Base-by-base conservation (phyloP, 306 rosid species). In the Corylus americana region DNA sequence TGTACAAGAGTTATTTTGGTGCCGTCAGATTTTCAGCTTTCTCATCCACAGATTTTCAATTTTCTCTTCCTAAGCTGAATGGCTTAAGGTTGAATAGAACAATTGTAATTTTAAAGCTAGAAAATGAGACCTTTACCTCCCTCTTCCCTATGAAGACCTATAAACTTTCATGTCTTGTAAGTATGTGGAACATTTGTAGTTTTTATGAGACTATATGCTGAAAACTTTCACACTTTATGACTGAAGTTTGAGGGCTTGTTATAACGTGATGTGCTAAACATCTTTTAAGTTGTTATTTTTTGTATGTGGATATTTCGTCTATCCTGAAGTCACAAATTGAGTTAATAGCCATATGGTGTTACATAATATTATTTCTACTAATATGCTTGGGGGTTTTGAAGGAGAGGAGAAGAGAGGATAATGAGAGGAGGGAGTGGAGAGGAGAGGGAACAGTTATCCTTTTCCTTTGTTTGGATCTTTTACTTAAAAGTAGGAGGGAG, bases 21-120 rank as follows among this genome's bases (percentile, higher is more conserved):
- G 47, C 71, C 14, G 11, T 37, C 71, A 66, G 71, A 37, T 35
- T 66, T 66, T 66, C 71, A 66, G 49, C 71, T 66, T 66, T 66
- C 25, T 66, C 20, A 7, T 64, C 49, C 4, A 37, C n/a, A 66
- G 49, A 66, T 66, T 66, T 66, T 66, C 49, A 2, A 8, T 66
- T 37, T 20, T 11, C 16, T 7, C 71, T 35, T 66, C 48, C 39
- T 17, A 66, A 37, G 4, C 16, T 66, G 37, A 39, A 17, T 37
- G 71, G 71, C 49, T 37, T 5, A 37, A 37, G 49, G 48, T 35
- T 37, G 49, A 35, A 37, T 37, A 17, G 48, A 37, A 16, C 49
- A 17, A 35, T 37, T 16, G 45, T 66, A 35, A 37, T 48, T 11
- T 1, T 2, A 35, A 64, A 16, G 70, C 45, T 7, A 17, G 62